These are phyloP conservation scores for Stentor coeruleus DNA, from an alignment of 73 alveolate genomes.

Conservation along the genomic window DNA sequence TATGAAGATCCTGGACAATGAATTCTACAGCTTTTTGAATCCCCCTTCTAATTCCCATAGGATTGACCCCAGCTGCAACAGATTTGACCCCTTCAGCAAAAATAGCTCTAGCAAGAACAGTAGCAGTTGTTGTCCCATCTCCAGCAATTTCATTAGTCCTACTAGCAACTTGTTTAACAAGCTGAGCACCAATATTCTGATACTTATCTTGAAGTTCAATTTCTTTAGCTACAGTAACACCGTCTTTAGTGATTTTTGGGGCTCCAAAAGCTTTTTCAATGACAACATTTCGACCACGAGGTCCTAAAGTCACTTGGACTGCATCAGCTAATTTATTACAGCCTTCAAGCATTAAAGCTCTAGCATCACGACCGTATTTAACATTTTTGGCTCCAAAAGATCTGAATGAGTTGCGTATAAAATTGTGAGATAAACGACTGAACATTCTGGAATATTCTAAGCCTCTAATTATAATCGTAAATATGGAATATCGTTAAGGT, in stretches of 20 bases:
- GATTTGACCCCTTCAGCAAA: constrained; percentile 45
- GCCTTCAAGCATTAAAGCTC: constrained; percentile 59
- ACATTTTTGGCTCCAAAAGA: too few species aligned
- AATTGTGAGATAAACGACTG: too few species aligned
- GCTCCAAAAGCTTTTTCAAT: constrained; percentile 71
- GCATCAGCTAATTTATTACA: constrained; percentile 63
- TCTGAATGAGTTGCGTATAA: too few species aligned
- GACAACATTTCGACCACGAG: constrained; percentile 67
- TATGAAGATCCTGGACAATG: constrained; percentile 64
- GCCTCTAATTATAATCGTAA: too few species aligned
- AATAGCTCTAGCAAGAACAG: constrained; percentile 79
- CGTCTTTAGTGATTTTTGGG: constrained; percentile 93
- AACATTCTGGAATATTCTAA: too few species aligned
- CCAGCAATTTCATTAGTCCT: constrained; percentile 96
- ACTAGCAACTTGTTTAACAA: constrained; percentile 88
- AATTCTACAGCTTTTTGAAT: constrained; percentile 79
- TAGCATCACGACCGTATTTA: too few species aligned
- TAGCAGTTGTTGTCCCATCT: constrained; percentile 99
- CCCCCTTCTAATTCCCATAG: constrained; percentile 92
- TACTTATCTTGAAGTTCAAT: constrained; percentile 73
- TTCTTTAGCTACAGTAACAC: constrained; percentile 90
- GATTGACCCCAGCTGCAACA: constrained; percentile 87
- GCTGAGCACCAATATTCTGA: constrained; percentile 83
- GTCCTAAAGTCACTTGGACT: constrained; percentile 61
- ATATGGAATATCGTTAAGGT: too few species aligned